Evolutionary conservation across 2,329 filamentous ascomycete genomes (phyloP), one percentile per base, ranked within the genome.

Genomic region (Curvularia verruculosa): DNA sequence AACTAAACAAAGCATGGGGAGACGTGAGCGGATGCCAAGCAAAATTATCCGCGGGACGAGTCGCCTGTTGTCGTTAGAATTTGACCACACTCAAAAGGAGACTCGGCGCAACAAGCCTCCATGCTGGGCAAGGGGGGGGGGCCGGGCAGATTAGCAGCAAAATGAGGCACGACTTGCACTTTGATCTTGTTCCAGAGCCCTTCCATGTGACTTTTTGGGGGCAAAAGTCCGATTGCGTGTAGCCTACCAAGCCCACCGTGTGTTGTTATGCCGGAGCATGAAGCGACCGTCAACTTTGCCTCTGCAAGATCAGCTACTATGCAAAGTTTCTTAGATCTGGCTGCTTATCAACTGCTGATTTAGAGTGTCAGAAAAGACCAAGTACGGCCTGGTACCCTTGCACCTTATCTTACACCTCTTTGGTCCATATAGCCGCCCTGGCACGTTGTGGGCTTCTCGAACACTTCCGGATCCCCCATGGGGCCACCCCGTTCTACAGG

Each of bases 41-140:
- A 37, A 40, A 36, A 52, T 56, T 54, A 54, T 56, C 61, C 61
- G 59, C 52, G 59, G 54, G 51, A 62, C 51, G 54, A 64, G 51
- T 62, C 60, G 41, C 50, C 36, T 53, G 45, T 40, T 44, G 31
- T 44, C 23, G 23, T 49, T 44, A 49, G 31, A 18, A 45, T 41
- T 46, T 24, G 31, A 45, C 23, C 23, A 8, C 24, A 26, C 40
- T 21, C 40, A 43, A n/a, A n/a, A 23, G 13, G n/a, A 26, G 40
- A n/a, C 40, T 43, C 39, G 46, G 40, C 31, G 19, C 23, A 13
- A 52, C 39, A 53, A 54, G 51, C 53, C 56, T 53, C 49, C 24
- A 21, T 31, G 19, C 34, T 43, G 28, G 49, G 41, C 49, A 52
- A n/a, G 15, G 48, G 26, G 9, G 28, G 26, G 9, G 28, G n/a